These are phyloP conservation scores for Kalaharituber pfeilii DNA, from an alignment of 2,329 filamentous ascomycete genomes.

Conservation along the genomic window DNA sequence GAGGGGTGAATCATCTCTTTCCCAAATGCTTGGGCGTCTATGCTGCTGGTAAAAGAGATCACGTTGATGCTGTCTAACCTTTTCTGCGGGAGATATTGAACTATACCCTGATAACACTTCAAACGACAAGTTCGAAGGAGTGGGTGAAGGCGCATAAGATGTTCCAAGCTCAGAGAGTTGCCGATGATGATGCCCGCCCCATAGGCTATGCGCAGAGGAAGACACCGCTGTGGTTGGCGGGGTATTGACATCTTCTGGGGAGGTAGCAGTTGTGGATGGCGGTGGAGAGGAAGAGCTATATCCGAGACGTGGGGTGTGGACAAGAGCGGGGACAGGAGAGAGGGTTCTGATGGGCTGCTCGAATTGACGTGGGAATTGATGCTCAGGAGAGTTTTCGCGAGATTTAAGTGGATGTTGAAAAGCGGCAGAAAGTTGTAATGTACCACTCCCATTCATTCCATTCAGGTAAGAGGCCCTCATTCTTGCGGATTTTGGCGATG, in stretches of 20 bases:
- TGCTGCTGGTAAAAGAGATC: constrained; percentile 3
- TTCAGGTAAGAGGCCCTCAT: not conserved
- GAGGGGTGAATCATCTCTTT: not conserved
- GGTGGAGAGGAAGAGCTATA: not conserved
- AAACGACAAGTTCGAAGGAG: constrained; percentile 12
- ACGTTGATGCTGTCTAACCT: constrained; percentile 12
- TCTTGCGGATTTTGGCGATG: not conserved
- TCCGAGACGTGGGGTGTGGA: not conserved
- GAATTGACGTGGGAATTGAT: not conserved
- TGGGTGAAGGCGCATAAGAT: not conserved
- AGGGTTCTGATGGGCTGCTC: constrained; percentile 2
- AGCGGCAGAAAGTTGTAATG: not conserved
- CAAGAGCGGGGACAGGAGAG: not conserved
- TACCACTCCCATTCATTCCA: not conserved
- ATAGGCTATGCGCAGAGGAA: not conserved
- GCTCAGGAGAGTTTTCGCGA: not conserved
- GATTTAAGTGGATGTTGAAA: not conserved
- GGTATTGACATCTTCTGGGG: not conserved
- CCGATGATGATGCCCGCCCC: not conserved
- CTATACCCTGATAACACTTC: constrained; percentile 17
- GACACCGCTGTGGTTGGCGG: not conserved
- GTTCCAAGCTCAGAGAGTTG: not conserved
- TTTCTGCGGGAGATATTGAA: constrained; percentile 11
- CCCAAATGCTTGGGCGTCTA: not conserved
- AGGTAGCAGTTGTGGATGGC: not conserved